Conservation (phyloP, 768 basidiomycete species). For the Kwoniella botswanensis region DNA sequence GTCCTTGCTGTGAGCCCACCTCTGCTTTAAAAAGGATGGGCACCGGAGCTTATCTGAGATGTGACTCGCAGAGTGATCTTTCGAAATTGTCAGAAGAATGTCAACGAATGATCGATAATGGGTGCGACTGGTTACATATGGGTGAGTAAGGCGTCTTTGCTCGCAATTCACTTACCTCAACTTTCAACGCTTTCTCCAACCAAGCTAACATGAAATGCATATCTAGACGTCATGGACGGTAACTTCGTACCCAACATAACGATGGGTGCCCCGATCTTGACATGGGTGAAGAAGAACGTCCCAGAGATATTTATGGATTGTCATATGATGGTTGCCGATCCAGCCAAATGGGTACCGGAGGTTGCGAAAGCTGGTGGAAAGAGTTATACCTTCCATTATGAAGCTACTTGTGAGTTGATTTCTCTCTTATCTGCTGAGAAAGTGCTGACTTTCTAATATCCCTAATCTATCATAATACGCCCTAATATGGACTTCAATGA, state of each 20-base stretch:
- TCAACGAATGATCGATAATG: conserved; percentile 88
- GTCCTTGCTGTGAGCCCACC: conserved; percentile 70
- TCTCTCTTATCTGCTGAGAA: not conserved
- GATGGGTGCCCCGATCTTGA: conserved; percentile 90
- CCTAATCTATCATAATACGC: no score
- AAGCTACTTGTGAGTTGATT: conserved; percentile 75
- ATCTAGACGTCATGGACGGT: conserved; percentile 93
- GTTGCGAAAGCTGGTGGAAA: conserved; percentile 94
- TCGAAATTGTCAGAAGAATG: conserved; percentile 94
- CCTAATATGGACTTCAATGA: no score
- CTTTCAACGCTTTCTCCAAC: no score
- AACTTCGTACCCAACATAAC: conserved; percentile 99
- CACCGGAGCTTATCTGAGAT: not conserved
- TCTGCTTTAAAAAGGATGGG: not conserved
- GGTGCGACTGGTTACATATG: conserved; percentile 99
- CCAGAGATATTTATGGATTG: conserved; percentile 99
- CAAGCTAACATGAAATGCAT: no score
- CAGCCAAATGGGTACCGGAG: conserved; percentile 95
- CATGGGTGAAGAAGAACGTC: conserved; percentile 80
- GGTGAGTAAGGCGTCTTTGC: conserved; percentile 63
- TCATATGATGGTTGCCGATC: conserved; percentile 99
- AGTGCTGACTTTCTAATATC: no score
- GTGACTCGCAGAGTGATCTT: conserved; percentile 71
- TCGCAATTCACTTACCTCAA: no score
- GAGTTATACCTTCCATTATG: conserved; percentile 94